Base-by-base conservation (phyloP, 169 alveolate species). In the Plasmodium yoelii region DNA sequence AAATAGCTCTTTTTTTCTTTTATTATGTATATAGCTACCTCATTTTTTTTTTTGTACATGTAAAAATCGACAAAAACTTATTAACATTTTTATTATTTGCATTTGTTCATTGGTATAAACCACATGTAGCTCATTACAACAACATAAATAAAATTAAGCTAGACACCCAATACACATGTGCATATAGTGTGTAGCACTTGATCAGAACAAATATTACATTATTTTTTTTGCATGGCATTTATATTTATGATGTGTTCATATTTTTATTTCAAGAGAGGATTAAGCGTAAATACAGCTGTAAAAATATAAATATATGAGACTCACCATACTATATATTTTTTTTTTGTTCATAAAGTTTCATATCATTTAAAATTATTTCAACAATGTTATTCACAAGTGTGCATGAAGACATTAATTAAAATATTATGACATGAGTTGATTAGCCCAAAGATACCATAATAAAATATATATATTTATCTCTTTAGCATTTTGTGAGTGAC, bases 1-100 rank as follows among this genome's bases (percentile, higher is more conserved):
- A 24, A 70, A 15, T 73, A 44, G 60, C 34, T 73, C 60, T 73
- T 72, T 72, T 71, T 70, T 47, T 22, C 28, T 63, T 63, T 63
- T 63, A 34, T 34, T 34, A 34, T 34, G 7, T 34, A 3, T 63
- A 63, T 63, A 63, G 72, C 72, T 63, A 28, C 53, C 53, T 63
- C 46, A 63, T 42, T 73, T 12, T 63, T 63, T 63, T 63, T 57
- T 57, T 57, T 57, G 18, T 47, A 15, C 19, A 24, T 42, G 87
- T 7, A 57, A n/a, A 73, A 19, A 64, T 39, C 19, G 42, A 56
- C 73, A 57, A 51, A 15, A 60, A 15, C n/a, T 19, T 73, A 24
- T 56, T 28, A 13, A 18, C 5, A 8, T 56, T 73, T 73, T 57
- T 73, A 42, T 73, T 55, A 55, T 73, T 47, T 73, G 64, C 49